Evolutionary conservation across 805 yeast species (phyloP).

Genomic region (Metschnikowia amazonensis): DNA sequence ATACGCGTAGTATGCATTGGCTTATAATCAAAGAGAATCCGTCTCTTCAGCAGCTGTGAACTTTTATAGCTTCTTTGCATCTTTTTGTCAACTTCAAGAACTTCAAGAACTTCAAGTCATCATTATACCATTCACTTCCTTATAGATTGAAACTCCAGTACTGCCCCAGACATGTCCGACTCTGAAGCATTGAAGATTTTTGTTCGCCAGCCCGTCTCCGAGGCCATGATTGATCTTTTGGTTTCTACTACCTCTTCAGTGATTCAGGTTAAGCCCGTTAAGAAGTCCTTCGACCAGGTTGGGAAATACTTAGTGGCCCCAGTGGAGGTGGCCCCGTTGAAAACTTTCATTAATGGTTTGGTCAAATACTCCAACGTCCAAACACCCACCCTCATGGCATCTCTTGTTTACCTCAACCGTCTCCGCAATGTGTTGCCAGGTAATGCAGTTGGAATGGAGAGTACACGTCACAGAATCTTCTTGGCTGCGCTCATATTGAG

Average conservation of each 20-base stretch:
- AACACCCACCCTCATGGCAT: conserved; percentile 91
- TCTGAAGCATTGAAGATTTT: conserved; percentile 50
- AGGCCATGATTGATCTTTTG: conserved; percentile 55
- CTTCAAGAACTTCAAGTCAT: background rate
- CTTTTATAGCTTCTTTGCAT: background rate
- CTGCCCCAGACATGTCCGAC: conserved; percentile 22
- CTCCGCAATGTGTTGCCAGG: conserved; percentile 76
- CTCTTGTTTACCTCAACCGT: conserved; percentile 77
- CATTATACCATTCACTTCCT: background rate
- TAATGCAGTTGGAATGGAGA: conserved; percentile 85
- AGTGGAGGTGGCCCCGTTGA: conserved; percentile 32
- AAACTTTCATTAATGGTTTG: conserved; percentile 72
- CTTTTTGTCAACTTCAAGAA: background rate
- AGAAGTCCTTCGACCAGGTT: conserved; percentile 14
- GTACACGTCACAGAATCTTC: conserved; percentile 91
- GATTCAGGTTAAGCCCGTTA: conserved; percentile 40
- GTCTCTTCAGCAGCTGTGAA: background rate
- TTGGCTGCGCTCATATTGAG: conserved; percentile 83
- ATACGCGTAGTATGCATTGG: background rate
- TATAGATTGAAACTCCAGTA: background rate
- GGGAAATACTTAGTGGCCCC: conserved; percentile 24
- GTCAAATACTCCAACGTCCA: conserved; percentile 85
- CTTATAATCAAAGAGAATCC: conserved; percentile 1
- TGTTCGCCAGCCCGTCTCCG: conserved; percentile 51
- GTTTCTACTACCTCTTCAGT: conserved; percentile 58